phyloP scores from a whole-genome alignment of 306 rosid species.

The Quercus robur region DNA sequence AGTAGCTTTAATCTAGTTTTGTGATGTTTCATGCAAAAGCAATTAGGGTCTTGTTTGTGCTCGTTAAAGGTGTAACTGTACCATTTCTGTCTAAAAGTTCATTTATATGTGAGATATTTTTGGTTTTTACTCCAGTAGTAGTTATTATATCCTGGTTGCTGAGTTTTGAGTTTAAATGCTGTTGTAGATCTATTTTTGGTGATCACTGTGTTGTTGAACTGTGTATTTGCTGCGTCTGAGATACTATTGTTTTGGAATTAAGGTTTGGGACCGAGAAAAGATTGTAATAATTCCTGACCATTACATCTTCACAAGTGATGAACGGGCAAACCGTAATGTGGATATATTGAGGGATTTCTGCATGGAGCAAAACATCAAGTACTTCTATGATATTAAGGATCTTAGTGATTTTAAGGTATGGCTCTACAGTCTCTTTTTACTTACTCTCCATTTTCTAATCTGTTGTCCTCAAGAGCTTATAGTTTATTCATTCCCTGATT shows the following conservation, averaged over 20 bases:
- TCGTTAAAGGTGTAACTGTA: not conserved
- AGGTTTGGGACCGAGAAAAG: conserved; percentile 98
- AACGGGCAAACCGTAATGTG: conserved; percentile 93
- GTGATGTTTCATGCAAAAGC: not conserved
- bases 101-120: not conserved
- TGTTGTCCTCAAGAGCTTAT: conserved; percentile 9
- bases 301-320: conserved; percentile 87
- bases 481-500: conserved; percentile 5
- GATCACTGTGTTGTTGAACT: conserved; percentile 7
- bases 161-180: not conserved
- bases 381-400: conserved; percentile 93
- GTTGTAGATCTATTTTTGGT: not conserved
- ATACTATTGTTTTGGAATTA: conserved; percentile 5
- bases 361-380: conserved; percentile 80
- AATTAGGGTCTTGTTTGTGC: not conserved
- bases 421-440: not conserved
- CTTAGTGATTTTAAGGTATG: conserved; percentile 85
- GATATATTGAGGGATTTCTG: conserved; percentile 92
- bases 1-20: not conserved
- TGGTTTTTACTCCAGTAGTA: not conserved
- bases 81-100: not conserved
- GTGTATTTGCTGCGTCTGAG: not conserved
- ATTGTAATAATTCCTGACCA: conserved; percentile 92
- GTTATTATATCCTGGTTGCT: not conserved
- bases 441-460: not conserved